phyloP scores from a whole-genome alignment of 2,329 filamentous ascomycete species.

The Talaromyces atroroseus region DNA sequence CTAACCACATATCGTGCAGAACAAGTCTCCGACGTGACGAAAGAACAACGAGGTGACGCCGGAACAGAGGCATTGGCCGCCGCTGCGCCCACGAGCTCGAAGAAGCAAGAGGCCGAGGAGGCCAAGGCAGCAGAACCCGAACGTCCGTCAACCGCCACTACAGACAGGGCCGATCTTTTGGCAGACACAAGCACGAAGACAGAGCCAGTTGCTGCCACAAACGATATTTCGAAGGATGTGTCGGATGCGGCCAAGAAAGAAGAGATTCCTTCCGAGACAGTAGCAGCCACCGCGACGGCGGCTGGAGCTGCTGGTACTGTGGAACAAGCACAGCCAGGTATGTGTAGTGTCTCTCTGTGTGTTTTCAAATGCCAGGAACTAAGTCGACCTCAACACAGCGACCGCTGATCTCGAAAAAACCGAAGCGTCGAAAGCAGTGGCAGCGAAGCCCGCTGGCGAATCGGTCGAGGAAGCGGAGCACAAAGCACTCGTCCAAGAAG shows the following conservation, averaged over 20 bases:
- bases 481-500: not conserved
- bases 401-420: not conserved
- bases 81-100: not conserved
- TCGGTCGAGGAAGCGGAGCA: not conserved
- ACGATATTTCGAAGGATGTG: not conserved
- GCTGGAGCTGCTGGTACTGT: not conserved
- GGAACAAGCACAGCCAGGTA: slow-evolving; percentile 2
- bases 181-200: not conserved
- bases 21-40: not conserved
- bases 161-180: not conserved
- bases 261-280: not conserved
- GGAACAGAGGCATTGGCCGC: slow-evolving; percentile 9
- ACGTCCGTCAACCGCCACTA: not conserved
- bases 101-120: slow-evolving; percentile 3
- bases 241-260: not conserved
- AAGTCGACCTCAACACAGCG: not conserved
- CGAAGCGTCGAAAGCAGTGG: not conserved
- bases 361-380: not conserved
- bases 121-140: not conserved
- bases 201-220: not conserved
- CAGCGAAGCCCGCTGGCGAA: not conserved
- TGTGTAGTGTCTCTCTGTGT: not conserved
- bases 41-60: slow-evolving; percentile 1
- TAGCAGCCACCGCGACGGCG: not conserved
- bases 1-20: not conserved